Evolutionary conservation across 1,284 basidiomycete genomes (phyloP), one percentile per base, ranked within the genome.

Genomic region (Moesziomyces globuligerus): DNA sequence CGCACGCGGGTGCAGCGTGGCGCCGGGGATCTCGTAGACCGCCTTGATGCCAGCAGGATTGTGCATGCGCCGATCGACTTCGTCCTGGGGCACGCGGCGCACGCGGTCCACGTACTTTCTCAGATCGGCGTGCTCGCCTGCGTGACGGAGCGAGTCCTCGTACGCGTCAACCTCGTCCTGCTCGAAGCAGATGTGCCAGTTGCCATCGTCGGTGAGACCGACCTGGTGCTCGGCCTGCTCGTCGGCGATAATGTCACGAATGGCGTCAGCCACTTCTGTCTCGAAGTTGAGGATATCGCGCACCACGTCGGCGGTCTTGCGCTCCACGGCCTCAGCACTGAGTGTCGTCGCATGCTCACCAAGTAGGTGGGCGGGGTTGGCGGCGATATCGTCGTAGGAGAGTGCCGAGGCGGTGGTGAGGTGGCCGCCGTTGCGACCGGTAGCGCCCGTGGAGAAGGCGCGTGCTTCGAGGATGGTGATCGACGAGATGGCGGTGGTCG

Each of bases 381-480:
- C 43, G 36, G 67, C 59, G 10, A 77, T 44, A 18, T 75, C 75
- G 6, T 34, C 23, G 37, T 71, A 77, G 3, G 65, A 40, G 0
- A 77, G 50, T 4, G 72, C 75, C 17, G 75, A 75, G 26, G 46
- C 53, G 11, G 73, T 60, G 17, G 75, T 74, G n/a, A 75, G 44
- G 25, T 75, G 75, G 10, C 75, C 75, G 1, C 75, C 75, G n/a
- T 77, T 77, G 2, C 75, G 48, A 3, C 67, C 75, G 1, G 75
- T 77, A 0, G 75, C 73, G 17, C 75, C 75, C 0, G 70, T 64
- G 48, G 72, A 76, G 37, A 76, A 76, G 11, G 43, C 15, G 3
- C 75, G 52, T 4, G 75, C 75, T 43, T 76, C 75, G 11, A 75
- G 5, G 20, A 76, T 45, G 10, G 51, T 58, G 4, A 76, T 53